phyloP scores from a whole-genome alignment of 768 basidiomycete genomes.

The Trametes sanguinea region DNA sequence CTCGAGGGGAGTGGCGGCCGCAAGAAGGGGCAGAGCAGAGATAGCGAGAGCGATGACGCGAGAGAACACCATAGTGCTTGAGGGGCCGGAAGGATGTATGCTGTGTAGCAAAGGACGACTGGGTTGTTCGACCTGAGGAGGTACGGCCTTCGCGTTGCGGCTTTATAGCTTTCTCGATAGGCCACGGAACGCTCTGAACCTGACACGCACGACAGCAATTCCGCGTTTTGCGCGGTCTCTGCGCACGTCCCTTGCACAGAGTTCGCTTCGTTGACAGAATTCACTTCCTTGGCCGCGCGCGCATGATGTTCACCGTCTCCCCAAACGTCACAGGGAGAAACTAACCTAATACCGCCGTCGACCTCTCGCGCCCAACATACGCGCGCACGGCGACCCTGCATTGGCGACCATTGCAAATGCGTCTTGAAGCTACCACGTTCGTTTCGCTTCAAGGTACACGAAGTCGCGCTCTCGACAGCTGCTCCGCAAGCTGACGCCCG shows the following conservation, averaged over 20 bases:
- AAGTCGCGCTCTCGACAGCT: background rate
- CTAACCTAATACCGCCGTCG: background rate
- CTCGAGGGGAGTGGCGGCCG: constrained; percentile 17
- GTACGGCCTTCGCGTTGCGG: too few species aligned
- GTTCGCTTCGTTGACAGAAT: background rate
- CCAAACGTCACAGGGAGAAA: background rate
- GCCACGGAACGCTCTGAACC: background rate
- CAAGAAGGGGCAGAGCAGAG: constrained; percentile 9
- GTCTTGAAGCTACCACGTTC: background rate
- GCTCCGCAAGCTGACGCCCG: background rate
- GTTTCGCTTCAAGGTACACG: background rate
- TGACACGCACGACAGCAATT: background rate
- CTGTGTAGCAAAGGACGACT: background rate
- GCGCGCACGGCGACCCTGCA: background rate
- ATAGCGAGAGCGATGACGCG: constrained; percentile 13
- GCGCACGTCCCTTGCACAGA: background rate
- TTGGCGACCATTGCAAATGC: background rate
- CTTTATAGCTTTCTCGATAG: background rate
- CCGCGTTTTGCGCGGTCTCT: background rate
- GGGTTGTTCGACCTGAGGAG: background rate
- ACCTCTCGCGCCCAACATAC: background rate
- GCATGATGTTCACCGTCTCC: background rate
- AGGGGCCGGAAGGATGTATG: background rate
- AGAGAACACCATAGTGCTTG: constrained; percentile 17
- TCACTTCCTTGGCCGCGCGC: background rate